Conservation (phyloP, 345 rosid genomes). For the Triadica sebifera region DNA sequence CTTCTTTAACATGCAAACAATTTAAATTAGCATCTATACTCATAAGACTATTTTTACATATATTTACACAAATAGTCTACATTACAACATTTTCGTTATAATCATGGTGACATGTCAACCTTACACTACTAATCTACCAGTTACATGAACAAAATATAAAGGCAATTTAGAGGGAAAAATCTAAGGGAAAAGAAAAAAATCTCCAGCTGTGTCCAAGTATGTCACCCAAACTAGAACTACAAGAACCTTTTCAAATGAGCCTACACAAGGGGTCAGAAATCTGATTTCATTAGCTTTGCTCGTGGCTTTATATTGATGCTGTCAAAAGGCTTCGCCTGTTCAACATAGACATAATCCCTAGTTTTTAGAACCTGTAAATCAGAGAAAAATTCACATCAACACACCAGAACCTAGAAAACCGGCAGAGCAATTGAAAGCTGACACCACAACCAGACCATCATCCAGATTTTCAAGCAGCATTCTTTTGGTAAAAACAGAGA, state of each 20-base stretch:
- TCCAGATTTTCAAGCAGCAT: background rate
- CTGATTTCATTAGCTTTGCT: conserved; percentile 78
- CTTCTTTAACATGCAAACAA: background rate
- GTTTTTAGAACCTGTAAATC: conserved; percentile 80
- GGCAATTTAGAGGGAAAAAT: background rate
- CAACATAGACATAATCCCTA: conserved; percentile 84
- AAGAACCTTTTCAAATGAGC: conserved; percentile 15
- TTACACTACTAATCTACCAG: conserved; percentile 31
- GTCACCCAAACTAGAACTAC: conserved; percentile 23
- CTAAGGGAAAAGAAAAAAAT: background rate
- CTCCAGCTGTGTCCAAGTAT: conserved; percentile 8
- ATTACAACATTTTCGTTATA: conserved; percentile 24
- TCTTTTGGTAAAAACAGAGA: too few species aligned
- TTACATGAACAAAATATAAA: conserved; percentile 22
- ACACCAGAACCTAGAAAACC: background rate
- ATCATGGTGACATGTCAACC: conserved; percentile 12
- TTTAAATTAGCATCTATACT: conserved; percentile 28
- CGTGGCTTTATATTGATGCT: conserved; percentile 63
- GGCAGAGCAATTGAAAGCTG: background rate
- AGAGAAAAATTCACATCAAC: background rate
- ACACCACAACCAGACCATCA: background rate
- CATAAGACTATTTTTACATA: conserved; percentile 21
- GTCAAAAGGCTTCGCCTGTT: conserved; percentile 72
- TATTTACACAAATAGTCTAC: conserved; percentile 24
- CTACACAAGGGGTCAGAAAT: conserved; percentile 47